Conservation (phyloP, 2,329 filamentous ascomycete genomes). For the Cercospora nicotianae region DNA sequence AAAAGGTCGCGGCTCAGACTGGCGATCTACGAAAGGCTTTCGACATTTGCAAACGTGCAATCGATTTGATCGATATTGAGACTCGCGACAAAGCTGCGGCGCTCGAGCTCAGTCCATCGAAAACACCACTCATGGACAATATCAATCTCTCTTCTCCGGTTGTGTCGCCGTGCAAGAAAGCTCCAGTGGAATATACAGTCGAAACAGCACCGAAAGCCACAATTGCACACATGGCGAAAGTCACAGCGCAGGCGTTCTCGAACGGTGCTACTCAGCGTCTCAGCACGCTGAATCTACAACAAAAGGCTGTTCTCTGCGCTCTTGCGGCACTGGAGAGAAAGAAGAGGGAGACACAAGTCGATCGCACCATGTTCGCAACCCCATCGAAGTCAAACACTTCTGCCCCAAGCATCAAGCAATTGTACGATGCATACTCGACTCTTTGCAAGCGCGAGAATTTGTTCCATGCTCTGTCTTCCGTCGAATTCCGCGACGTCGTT, state of each 20-base stretch:
- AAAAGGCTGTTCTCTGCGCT: conserved; percentile 91
- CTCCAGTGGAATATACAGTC: conserved; percentile 56
- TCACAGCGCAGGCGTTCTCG: conserved; percentile 85
- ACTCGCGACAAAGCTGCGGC: conserved; percentile 69
- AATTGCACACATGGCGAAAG: conserved; percentile 86
- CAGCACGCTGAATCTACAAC: conserved; percentile 86
- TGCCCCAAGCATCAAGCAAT: conserved; percentile 77
- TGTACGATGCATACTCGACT: conserved; percentile 80
- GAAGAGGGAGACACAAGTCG: conserved; percentile 51
- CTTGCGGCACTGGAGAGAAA: conserved; percentile 83
- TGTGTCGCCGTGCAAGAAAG: conserved; percentile 47
- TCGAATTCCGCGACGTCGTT: conserved; percentile 92
- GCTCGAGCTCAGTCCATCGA: conserved; percentile 61
- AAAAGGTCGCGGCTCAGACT: conserved; percentile 91
- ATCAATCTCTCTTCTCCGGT: conserved; percentile 66
- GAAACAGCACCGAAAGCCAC: conserved; percentile 84
- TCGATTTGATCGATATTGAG: conserved; percentile 86
- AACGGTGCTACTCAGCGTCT: conserved; percentile 84
- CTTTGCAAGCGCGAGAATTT: conserved; percentile 87
- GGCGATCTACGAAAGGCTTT: conserved; percentile 94
- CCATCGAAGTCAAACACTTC: conserved; percentile 44
- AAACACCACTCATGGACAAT: conserved; percentile 78
- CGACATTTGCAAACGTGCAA: conserved; percentile 84
- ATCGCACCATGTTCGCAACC: conserved; percentile 39
- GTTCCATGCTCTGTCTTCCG: conserved; percentile 82